phyloP scores from a whole-genome alignment of 2,329 filamentous ascomycete species.

The Nothopassalora personata region DNA sequence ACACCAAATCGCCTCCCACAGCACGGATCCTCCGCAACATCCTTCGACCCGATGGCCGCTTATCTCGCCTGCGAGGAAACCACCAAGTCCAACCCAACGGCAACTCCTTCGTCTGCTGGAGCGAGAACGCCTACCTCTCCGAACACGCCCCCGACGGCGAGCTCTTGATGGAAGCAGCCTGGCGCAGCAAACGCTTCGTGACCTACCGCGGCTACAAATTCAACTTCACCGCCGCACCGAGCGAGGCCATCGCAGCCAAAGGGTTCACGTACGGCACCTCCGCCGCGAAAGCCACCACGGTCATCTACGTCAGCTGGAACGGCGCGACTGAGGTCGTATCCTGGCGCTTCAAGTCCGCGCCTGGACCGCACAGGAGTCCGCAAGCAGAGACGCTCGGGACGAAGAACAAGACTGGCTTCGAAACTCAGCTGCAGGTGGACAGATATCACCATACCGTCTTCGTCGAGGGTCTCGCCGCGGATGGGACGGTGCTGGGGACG shows the following conservation, averaged over 20 bases:
- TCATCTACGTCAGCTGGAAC: constrained; percentile 32
- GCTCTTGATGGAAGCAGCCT: constrained; percentile 43
- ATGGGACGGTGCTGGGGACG: neutral
- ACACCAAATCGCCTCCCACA: neutral
- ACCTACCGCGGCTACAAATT: constrained; percentile 50
- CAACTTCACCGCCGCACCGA: constrained; percentile 38
- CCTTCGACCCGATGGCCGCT: constrained; percentile 30
- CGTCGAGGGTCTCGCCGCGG: neutral
- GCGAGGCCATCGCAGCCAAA: constrained; percentile 25
- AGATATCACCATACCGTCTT: neutral
- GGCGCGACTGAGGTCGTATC: constrained; percentile 34
- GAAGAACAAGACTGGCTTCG: neutral
- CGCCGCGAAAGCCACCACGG: constrained; percentile 12
- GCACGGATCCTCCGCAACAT: constrained; percentile 19
- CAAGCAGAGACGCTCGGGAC: neutral
- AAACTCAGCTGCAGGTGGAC: neutral
- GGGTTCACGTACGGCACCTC: constrained; percentile 29
- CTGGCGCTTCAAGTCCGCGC: constrained; percentile 27
- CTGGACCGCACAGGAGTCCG: too few relatives aligned
- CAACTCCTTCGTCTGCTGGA: constrained; percentile 49
- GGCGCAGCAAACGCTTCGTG: constrained; percentile 15
- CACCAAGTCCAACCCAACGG: constrained; percentile 44
- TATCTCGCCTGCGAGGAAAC: constrained; percentile 26
- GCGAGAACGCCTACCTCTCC: constrained; percentile 26
- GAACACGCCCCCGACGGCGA: constrained; percentile 40